Evolutionary conservation across 2,329 filamentous ascomycete genomes (phyloP), one percentile per base, ranked within the genome.

Genomic region (Sclerotinia nivalis): DNA sequence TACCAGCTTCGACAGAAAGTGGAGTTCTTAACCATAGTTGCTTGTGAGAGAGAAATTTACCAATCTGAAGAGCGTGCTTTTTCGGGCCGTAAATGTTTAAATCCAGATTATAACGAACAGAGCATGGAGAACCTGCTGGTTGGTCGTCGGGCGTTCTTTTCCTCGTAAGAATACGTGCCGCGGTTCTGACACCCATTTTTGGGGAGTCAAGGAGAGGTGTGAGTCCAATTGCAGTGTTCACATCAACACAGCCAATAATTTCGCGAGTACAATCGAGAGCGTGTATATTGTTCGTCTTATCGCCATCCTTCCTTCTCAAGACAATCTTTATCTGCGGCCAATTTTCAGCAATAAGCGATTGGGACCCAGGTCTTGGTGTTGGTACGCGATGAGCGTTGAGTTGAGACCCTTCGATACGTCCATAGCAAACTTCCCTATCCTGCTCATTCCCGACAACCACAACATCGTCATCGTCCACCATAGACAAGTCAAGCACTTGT

Each of bases 31-130:
- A 83, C 80, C 87, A 89, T 28, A 96, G 80, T 71, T 89, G 87
- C 72, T 86, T 86, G 73, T 88, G 88, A 3, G 85, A 85, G 1
- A 97, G 84, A 70, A 88, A 87, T 66, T 82, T 86, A 2, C 93
- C 94, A 52, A 97, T 86, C 13, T 84, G 82, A 15, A 83, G 83
- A 4, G 87, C 89, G 71, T 87, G 86, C 70, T 88, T 89, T 50
- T 89, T 84, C 9, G 91, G 89, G 0, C 93, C 93, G 76, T 96
- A 97, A 10, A 98, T 78, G 74, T 93, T 92, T 37, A 97, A 82
- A 31, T 91, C 88, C 37, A 95, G 83, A 18, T 83, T 83, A 71
- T 91, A 89, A 2, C 83, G 80, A 28, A 84, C 82, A 1, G 91
- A 93, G 4, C 86, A 87, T 0, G 83, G 78, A 68, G 86, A 82